Conservation (phyloP, 768 basidiomycete species). For the Macrocybe gigantea region DNA sequence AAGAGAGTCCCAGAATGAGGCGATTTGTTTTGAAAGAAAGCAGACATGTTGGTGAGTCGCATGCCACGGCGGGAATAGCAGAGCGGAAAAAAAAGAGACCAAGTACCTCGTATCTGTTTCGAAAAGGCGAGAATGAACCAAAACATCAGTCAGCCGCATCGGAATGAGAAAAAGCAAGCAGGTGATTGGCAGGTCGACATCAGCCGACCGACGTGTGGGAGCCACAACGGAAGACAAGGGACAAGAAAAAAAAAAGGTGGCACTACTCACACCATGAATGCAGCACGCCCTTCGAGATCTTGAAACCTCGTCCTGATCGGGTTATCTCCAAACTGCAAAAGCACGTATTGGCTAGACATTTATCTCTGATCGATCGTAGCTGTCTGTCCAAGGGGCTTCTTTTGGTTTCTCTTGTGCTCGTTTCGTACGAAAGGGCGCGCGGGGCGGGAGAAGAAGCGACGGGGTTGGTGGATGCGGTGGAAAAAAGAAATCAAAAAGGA, state of each 20-base stretch:
- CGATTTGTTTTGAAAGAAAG: too few relatives aligned
- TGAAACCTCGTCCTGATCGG: constrained; percentile 55
- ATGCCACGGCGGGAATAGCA: too few relatives aligned
- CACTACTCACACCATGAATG: constrained; percentile 60
- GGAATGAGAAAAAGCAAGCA: constrained; percentile 5
- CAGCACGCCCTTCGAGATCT: constrained; percentile 56
- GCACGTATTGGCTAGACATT: constrained; percentile 31
- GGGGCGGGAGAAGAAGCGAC: too few relatives aligned
- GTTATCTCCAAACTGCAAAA: constrained; percentile 63
- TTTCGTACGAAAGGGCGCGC: neutral
- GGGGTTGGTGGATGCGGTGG: too few relatives aligned
- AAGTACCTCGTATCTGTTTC: too few relatives aligned
- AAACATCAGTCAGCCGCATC: neutral
- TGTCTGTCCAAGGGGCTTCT: too few relatives aligned
- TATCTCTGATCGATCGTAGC: neutral
- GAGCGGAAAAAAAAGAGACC: too few relatives aligned
- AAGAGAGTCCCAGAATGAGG: too few relatives aligned
- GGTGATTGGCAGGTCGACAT: too few relatives aligned
- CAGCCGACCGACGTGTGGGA: too few relatives aligned
- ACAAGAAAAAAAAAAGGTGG: constrained; percentile 3
- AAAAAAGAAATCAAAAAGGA: too few relatives aligned
- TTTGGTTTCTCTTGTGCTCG: neutral
- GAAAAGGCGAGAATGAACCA: neutral
- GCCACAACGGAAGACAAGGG: constrained; percentile 3
- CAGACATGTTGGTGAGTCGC: too few relatives aligned